Evolutionary conservation across 140 eudicot species (phyloP).

Genomic region (Bidens hawaiensis): DNA sequence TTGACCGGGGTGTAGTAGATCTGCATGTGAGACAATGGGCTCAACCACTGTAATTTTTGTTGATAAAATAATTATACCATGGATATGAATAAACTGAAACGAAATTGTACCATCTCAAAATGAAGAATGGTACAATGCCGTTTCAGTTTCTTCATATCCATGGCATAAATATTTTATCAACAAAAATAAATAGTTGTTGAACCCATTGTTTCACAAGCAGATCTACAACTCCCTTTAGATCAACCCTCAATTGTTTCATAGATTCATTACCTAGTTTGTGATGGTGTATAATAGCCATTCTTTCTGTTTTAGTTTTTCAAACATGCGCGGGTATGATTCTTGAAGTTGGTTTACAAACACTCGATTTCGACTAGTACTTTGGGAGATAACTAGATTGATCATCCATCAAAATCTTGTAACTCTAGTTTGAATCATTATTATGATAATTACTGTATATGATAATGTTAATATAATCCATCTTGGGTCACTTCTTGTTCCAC

Average conservation of each 20-base stretch:
- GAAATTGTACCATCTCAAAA: constrained; percentile 15
- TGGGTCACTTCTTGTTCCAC: no score
- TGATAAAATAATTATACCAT: neutral
- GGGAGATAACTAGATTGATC: neutral
- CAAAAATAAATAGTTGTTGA: constrained; percentile 22
- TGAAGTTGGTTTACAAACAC: neutral
- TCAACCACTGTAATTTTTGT: constrained; percentile 10
- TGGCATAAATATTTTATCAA: neutral
- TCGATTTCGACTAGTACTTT: neutral
- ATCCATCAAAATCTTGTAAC: neutral
- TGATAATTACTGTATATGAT: no score
- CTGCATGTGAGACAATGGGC: constrained; percentile 13
- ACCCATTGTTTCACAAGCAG: constrained; percentile 28
- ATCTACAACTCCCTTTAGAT: constrained; percentile 13
- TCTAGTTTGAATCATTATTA: neutral
- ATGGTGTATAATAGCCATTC: neutral
- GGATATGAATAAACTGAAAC: constrained; percentile 13
- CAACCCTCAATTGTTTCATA: constrained; percentile 12
- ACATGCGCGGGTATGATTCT: neutral
- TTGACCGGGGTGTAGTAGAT: neutral
- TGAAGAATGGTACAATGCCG: constrained; percentile 17
- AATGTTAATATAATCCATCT: no score
- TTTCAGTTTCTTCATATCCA: constrained; percentile 32
- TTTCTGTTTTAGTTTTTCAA: neutral
- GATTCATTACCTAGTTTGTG: neutral